phyloP scores from a whole-genome alignment of 78 protist species.

The Anaeramoeba flamelloides region DNA sequence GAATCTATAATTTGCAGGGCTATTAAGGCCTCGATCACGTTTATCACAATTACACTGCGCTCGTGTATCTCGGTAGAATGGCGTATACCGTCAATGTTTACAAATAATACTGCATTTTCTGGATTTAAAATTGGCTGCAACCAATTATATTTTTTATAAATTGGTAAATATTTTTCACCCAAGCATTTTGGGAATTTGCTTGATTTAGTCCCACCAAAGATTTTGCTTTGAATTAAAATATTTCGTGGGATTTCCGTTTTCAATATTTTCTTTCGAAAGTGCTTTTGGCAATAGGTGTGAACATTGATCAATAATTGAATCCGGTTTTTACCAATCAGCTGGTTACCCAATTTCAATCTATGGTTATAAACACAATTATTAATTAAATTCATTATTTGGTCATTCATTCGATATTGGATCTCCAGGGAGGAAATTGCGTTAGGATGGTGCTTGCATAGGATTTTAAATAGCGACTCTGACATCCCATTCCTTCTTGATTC shows the following conservation, averaged over 20 bases:
- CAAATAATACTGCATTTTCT: not conserved
- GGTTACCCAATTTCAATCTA: not conserved
- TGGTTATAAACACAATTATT: conserved; percentile 7
- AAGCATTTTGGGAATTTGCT: no score
- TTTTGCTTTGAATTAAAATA: no score
- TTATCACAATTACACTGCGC: not conserved
- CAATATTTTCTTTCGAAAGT: not conserved
- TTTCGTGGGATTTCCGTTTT: not conserved
- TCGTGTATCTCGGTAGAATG: not conserved
- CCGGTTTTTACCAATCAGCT: not conserved
- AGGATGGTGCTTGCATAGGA: conserved; percentile 3
- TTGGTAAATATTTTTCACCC: no score
- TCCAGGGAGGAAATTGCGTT: not conserved
- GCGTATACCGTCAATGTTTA: not conserved
- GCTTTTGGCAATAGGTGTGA: no score
- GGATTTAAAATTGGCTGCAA: not conserved
- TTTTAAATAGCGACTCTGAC: not conserved
- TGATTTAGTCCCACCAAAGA: no score
- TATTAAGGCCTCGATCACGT: not conserved
- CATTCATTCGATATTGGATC: conserved; percentile 24
- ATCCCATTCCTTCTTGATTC: not conserved
- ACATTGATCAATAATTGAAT: no score
- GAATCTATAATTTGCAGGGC: not conserved
- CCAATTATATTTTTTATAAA: no score
- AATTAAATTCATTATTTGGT: conserved; percentile 7